Conservation (phyloP, 805 yeast genomes). For the Yarrowia sp. region DNA sequence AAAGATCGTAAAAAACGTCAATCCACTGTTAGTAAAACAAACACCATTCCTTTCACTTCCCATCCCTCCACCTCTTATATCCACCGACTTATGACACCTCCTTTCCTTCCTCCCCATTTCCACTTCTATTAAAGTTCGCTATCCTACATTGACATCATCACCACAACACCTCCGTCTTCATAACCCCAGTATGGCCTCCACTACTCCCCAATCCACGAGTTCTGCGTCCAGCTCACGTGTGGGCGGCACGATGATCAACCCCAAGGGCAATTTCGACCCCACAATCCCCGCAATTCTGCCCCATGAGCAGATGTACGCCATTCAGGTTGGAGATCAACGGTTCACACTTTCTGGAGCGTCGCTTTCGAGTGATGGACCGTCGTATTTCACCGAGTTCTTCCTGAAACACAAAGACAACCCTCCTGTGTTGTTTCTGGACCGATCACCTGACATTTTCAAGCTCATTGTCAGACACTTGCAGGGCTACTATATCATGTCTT, state of each 20-base stretch:
- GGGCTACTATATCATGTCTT: slow-evolving; percentile 70
- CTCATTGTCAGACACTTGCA: slow-evolving; percentile 68
- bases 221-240: slow-evolving; percentile 23
- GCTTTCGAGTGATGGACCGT: slow-evolving; percentile 83
- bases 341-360: slow-evolving; percentile 84
- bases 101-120: no score
- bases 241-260: slow-evolving; percentile 29
- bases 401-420: slow-evolving; percentile 45
- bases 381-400: slow-evolving; percentile 82
- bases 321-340: slow-evolving; percentile 70
- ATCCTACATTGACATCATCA: neutral
- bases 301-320: slow-evolving; percentile 69
- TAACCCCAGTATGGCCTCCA: neutral
- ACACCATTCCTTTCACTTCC: no score
- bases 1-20: no score
- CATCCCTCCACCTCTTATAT: no score
- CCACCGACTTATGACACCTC: no score
- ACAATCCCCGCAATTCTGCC: slow-evolving; percentile 58
- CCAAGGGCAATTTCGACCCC: slow-evolving; percentile 43
- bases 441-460: slow-evolving; percentile 73
- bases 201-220: slow-evolving; percentile 10
- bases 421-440: slow-evolving; percentile 66
- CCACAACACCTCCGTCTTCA: neutral
- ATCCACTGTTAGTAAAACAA: no score
- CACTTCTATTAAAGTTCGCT: neutral